Evolutionary conservation across 2,329 filamentous ascomycete species (phyloP).

Genomic region (Penicillium rolfsii): DNA sequence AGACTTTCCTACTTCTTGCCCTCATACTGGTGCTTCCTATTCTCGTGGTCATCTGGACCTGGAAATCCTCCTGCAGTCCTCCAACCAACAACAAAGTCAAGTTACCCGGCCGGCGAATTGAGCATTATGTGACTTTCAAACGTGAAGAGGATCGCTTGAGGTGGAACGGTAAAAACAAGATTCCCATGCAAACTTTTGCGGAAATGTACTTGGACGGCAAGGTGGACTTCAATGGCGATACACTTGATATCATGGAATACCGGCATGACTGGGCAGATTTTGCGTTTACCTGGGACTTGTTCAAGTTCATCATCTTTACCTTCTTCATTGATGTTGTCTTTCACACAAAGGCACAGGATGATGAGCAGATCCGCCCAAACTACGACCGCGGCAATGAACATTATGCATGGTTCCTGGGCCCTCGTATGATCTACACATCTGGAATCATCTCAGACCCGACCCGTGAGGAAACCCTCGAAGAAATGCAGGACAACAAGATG

Average conservation of each 20-base stretch:
- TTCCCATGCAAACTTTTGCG: slow-evolving; percentile 34
- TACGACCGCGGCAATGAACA: slow-evolving; percentile 41
- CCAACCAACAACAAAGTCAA: slow-evolving; percentile 31
- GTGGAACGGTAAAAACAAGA: slow-evolving; percentile 32
- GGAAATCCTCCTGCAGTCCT: slow-evolving; percentile 22
- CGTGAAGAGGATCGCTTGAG: slow-evolving; percentile 26
- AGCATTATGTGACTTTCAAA: slow-evolving; percentile 37
- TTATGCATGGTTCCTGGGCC: slow-evolving; percentile 42
- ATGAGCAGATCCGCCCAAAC: slow-evolving; percentile 38
- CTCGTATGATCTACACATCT: slow-evolving; percentile 41
- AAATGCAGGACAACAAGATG: slow-evolving; percentile 80
- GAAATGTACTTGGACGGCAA: slow-evolving; percentile 38
- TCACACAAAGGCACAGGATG: slow-evolving; percentile 36
- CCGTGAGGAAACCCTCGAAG: slow-evolving; percentile 37
- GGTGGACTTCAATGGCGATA: slow-evolving; percentile 41
- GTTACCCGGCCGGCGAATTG: slow-evolving; percentile 30
- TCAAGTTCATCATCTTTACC: slow-evolving; percentile 36
- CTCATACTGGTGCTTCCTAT: slow-evolving; percentile 24
- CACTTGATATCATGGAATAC: slow-evolving; percentile 39
- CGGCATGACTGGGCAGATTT: slow-evolving; percentile 42
- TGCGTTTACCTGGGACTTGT: slow-evolving; percentile 35
- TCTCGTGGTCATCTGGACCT: slow-evolving; percentile 29
- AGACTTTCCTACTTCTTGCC: slow-evolving; percentile 22
- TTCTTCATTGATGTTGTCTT: slow-evolving; percentile 35
- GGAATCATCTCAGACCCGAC: slow-evolving; percentile 37